A percentile compares a stretch with the other conserved stretches of the same genome.
Evolutionary conservation across 805 yeast species (phyloP).

Genomic region (Spathaspora passalidarum): DNA sequence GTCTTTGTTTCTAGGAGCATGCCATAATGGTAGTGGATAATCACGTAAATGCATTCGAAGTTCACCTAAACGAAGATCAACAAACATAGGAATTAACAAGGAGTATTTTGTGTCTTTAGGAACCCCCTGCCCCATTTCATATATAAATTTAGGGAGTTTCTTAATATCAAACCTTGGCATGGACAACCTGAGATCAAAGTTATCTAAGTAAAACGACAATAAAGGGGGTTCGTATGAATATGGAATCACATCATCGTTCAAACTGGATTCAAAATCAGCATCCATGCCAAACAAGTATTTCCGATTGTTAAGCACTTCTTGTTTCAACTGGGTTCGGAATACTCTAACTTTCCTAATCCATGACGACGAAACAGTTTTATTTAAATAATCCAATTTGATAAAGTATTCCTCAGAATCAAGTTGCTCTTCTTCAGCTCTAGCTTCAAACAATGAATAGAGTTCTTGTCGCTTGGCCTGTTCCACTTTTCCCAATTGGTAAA

Average conservation of each 20-base stretch:
- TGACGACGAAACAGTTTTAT: slow-evolving; percentile 50
- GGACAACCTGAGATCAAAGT: slow-evolving; percentile 21
- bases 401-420: slow-evolving; percentile 24
- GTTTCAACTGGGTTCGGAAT: slow-evolving; percentile 35
- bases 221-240: slow-evolving; percentile 36
- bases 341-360: slow-evolving; percentile 70
- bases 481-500: slow-evolving; percentile 37
- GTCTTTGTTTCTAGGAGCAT: slow-evolving; percentile 52
- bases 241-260: slow-evolving; percentile 24
- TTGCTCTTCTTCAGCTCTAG: slow-evolving; percentile 4
- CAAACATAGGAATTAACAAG: slow-evolving; percentile 59
- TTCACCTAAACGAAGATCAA: slow-evolving; percentile 58
- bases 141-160: slow-evolving; percentile 57
- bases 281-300: slow-evolving; percentile 37
- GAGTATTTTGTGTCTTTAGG: slow-evolving; percentile 71
- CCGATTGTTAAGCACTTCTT: slow-evolving; percentile 35
- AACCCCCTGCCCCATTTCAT: slow-evolving; percentile 77
- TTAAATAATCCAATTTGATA: slow-evolving; percentile 25
- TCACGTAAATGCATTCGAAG: slow-evolving; percentile 73
- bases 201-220: slow-evolving; percentile 26
- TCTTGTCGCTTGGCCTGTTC: slow-evolving; percentile 41
- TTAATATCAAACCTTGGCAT: slow-evolving; percentile 25
- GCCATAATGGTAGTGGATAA: slow-evolving; percentile 79
- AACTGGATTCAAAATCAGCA: slow-evolving; percentile 12
- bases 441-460: slow-evolving; percentile 21